Conservation (phyloP, 352 stramenopile genomes). For the Phytopythium ostracodes region DNA sequence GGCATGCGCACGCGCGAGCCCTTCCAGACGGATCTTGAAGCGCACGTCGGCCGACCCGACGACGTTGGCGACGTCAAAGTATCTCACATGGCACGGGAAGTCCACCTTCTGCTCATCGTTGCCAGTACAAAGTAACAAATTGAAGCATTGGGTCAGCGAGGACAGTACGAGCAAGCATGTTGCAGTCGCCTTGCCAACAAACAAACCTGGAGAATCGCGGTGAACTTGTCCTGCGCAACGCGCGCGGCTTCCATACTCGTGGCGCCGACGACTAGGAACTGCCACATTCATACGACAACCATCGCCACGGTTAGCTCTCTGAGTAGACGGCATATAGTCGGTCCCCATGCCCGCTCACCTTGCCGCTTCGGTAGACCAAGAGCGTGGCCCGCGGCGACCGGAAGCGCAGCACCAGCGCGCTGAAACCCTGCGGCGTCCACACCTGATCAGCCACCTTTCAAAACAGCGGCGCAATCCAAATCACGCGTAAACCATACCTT, state of each 20-base stretch:
- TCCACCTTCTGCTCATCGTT: conserved; percentile 54
- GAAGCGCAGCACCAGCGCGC: conserved; percentile 64
- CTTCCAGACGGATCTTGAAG: conserved; percentile 77
- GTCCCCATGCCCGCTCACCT: conserved; percentile 19
- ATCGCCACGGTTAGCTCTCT: neutral
- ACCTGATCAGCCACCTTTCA: neutral
- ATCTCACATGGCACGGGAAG: conserved; percentile 36
- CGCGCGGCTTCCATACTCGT: conserved; percentile 33
- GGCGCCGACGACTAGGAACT: conserved; percentile 67
- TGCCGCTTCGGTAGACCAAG: conserved; percentile 62
- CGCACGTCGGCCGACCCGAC: conserved; percentile 91
- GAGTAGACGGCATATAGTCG: neutral
- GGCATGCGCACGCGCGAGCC: conserved; percentile 47
- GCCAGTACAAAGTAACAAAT: too few species aligned
- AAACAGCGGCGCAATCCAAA: too few species aligned
- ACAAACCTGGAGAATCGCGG: conserved; percentile 49
- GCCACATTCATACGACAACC: conserved; percentile 1
- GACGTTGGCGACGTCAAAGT: conserved; percentile 78
- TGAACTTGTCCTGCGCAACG: conserved; percentile 48
- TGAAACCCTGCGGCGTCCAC: conserved; percentile 37
- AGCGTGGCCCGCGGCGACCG: conserved; percentile 47
- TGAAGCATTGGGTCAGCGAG: neutral
- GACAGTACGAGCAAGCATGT: neutral
- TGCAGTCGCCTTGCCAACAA: neutral
- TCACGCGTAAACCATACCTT: conserved; percentile 21